Percentiles rank a stretch among this genome's conserved stretches.
Conservation (phyloP, 257 asterid genomes). For the Solanum pennellii region DNA sequence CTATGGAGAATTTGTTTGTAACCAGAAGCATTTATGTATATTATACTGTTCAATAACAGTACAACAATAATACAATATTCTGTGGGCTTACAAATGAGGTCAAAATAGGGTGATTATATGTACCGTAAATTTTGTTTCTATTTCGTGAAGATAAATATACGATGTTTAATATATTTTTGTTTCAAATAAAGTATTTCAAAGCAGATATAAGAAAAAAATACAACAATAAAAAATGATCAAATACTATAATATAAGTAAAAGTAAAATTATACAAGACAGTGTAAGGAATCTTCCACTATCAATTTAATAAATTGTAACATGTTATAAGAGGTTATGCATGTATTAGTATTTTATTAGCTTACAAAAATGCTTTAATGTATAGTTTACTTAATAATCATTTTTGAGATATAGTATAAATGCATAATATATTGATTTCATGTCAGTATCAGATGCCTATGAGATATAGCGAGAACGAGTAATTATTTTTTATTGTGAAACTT, state of each 20-base stretch:
- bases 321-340: neutral
- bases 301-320: neutral
- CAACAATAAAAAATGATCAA: no score
- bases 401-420: neutral
- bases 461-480: neutral
- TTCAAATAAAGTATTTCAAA: no score
- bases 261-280: neutral
- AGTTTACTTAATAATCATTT: neutral
- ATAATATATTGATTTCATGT: neutral
- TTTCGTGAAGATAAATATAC: rapidly evolving
- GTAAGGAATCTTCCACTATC: neutral
- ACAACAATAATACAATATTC: neutral
- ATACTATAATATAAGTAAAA: neutral
- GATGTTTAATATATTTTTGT: rapidly evolving
- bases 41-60: neutral
- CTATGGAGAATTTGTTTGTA: neutral
- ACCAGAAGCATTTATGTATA: neutral
- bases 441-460: neutral
- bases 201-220: no score
- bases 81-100: neutral
- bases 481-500: neutral
- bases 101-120: neutral
- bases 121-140: rapidly evolving
- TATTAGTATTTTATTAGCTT: neutral
- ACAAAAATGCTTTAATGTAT: neutral